phyloP scores from a whole-genome alignment of 305 asterid species.

The Salvia sclarea region DNA sequence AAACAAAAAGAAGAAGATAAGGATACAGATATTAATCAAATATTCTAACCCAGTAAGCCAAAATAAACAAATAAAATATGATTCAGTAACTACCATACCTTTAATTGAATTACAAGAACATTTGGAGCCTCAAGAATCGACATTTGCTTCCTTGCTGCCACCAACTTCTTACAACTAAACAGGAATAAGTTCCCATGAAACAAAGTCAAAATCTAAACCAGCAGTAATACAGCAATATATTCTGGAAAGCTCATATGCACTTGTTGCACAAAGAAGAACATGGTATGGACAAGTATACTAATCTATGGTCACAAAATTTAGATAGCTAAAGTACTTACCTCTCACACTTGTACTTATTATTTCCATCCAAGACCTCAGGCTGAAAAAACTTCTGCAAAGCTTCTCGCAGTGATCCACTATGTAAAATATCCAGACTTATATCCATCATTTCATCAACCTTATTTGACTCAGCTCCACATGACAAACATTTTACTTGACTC shows the following conservation, averaged over 20 bases:
- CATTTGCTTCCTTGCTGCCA: conserved; percentile 94
- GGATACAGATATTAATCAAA: conserved; percentile 10
- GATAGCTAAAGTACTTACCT: conserved; percentile 52
- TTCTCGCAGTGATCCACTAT: conserved; percentile 76
- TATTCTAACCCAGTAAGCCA: conserved; percentile 16
- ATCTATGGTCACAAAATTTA: conserved; percentile 5
- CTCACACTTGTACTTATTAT: conserved; percentile 91
- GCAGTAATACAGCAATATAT: conserved; percentile 7
- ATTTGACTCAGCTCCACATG: conserved; percentile 95
- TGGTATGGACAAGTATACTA: conserved; percentile 4
- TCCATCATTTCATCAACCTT: conserved; percentile 99
- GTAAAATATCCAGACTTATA: conserved; percentile 91
- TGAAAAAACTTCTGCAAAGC: conserved; percentile 86
- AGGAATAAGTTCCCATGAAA: conserved; percentile 41
- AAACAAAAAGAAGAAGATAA: conserved; percentile 8
- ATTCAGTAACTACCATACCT: conserved; percentile 51
- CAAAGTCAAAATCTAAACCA: conserved; percentile 27
- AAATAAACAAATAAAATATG: conserved; percentile 21
- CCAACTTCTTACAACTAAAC: conserved; percentile 92
- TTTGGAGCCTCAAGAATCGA: conserved; percentile 89
- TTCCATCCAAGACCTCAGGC: conserved; percentile 92
- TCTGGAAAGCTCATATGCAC: conserved; percentile 25
- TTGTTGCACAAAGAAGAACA: conserved; percentile 8
- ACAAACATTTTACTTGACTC: conserved; percentile 94
- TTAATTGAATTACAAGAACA: conserved; percentile 92